phyloP scores from a whole-genome alignment of 176 grass and related monocot species.

The Tillandsia leiboldiana region DNA sequence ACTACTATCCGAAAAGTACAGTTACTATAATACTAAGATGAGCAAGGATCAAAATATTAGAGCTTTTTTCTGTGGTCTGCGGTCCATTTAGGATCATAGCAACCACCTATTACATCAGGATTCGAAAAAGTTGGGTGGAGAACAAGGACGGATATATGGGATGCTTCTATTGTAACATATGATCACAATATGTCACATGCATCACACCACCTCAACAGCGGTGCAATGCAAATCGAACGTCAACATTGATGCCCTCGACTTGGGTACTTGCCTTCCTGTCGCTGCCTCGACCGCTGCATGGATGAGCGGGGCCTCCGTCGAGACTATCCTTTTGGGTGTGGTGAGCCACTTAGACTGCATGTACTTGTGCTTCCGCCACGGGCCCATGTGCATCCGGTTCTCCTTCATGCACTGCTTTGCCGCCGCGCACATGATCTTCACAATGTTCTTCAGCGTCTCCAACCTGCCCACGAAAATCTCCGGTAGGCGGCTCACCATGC shows the following conservation, averaged over 20 bases:
- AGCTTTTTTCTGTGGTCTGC: no score
- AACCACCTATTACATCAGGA: no score
- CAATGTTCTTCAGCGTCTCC: slow-evolving; percentile 39
- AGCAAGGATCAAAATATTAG: no score
- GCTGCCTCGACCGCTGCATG: neutral
- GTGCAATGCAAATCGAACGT: slow-evolving; percentile 27
- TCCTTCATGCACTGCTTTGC: slow-evolving; percentile 74
- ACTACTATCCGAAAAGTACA: no score
- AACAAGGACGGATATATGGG: neutral
- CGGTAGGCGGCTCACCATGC: slow-evolving; percentile 46
- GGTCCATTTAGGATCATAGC: no score
- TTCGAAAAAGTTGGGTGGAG: neutral
- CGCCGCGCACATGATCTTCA: slow-evolving; percentile 48
- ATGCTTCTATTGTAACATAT: neutral
- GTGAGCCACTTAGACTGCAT: slow-evolving; percentile 88
- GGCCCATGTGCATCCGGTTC: slow-evolving; percentile 71
- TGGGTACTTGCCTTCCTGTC: slow-evolving; percentile 1
- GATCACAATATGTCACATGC: slow-evolving; percentile 1
- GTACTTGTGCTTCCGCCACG: slow-evolving; percentile 80
- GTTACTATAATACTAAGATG: no score
- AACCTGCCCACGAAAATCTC: slow-evolving; percentile 49
- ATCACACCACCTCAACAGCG: slow-evolving; percentile 27
- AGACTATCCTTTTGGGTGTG: slow-evolving; percentile 30
- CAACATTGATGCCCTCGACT: slow-evolving; percentile 22
- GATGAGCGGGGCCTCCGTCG: neutral